Evolutionary conservation across 73 alveolate species (phyloP), one percentile per base, ranked within the genome.

Genomic region (Paramecium primaurelia): DNA sequence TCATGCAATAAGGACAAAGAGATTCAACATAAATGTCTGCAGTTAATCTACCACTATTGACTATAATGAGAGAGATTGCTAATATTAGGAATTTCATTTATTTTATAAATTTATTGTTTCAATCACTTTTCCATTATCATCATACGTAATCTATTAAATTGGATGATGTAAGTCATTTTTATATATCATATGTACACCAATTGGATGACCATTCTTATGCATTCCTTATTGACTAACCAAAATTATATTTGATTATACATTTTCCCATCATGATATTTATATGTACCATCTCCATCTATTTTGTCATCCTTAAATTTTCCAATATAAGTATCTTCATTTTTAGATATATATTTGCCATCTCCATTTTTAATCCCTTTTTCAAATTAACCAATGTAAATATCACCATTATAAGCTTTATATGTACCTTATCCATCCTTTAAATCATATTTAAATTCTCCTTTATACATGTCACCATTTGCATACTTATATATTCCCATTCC

Each of bases 401-500:
- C 84, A 12, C 84, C 84, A 64, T 64, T 64, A 64, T 64, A 51
- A 28, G 84, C 84, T 64, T 64, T 64, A 64, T 64, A 64, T 64
- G 47, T 30, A 64, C 91, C 91, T 18, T 77, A 30, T 30, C 91
- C 91, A 77, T 77, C 71, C 28, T 77, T 77, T 8, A 34, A 20
- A 77, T 77, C 91, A 10, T 12, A 36, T 40, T 77, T 30, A 45
- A 45, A 77, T 45, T 77, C 30, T 25, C 91, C 91, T 77, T 77
- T 54, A 1, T 77, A 77, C 42, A 45, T 34, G 51, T 77, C 71
- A 34, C 83, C 80, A 77, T 36, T 32, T 34, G 91, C 42, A 77
- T 77, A 77, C 37, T 77, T 77, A 77, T 77, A 77, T 34, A 77
- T 77, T 54, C 91, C 91, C 1, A 45, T n/a, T 28, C 91, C 91